Base-by-base conservation (phyloP, 2,329 filamentous ascomycete species). In the Xylariaceae sp. region DNA sequence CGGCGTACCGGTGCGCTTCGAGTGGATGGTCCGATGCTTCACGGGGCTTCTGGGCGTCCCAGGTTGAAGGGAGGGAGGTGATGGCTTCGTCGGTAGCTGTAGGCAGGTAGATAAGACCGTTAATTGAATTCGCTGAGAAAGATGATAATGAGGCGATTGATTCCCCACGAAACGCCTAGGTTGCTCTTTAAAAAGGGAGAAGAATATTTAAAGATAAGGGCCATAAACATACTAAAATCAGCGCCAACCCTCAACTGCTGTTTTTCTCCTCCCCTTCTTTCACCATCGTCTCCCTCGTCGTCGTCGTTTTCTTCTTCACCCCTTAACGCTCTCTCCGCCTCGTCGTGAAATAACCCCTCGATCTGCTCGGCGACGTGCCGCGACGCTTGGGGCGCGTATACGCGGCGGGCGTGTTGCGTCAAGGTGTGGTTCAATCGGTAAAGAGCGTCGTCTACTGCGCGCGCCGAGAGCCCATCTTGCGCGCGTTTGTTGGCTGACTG, bases 331-430 rank as follows among this genome's bases (percentile, higher is more conserved):
- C 71, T 69, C 39, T 77, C 76, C 5, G 75, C 79, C 1, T 75
- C 74, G 37, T 77, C 74, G 71, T 81, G 81, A 71, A 91, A 91
- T 40, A 89, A 74, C 44, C 75, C 74, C 72, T 90, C 87, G 37
- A 92, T 85, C 75, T 92, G 88, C 75, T 90, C 87, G 2, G 88
- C 87, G 16, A 91, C 82, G 66, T 90, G 87, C 31, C 88, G 82
- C 48, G 82, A 85, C n/a, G 88, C 87, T 65, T 89, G 86, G 0
- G 87, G 82, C 14, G 86, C 82, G 70, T 90, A 90, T 4, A 86
- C 85, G 53, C 86, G 81, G 31, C 83, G 83, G 26, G 81, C 81
- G 70, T 92, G 89, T 64, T 88, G 85, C 62, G 83, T 81, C 12
- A 91, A 74, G 14, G 79, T 74, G 58, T 86, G 82, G 68, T 90